Evolutionary conservation across 441 rosid species (phyloP).

Genomic region (Adansonia rubrostipa): DNA sequence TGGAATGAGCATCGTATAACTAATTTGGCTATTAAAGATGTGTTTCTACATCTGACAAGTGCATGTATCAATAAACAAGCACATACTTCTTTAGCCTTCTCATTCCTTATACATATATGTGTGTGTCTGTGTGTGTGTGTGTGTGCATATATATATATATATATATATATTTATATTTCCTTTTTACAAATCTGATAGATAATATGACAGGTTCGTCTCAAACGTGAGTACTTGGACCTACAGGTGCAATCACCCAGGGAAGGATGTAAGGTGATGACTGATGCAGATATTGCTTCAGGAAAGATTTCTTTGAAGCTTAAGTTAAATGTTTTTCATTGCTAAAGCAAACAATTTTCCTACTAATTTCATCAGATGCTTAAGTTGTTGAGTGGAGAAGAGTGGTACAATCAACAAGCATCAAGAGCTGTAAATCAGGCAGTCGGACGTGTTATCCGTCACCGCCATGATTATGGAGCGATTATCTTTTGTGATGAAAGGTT

Average conservation of each 20-base stretch:
- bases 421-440: conserved; percentile 99
- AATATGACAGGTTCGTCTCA: conserved; percentile 74
- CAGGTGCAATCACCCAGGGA: conserved; percentile 43
- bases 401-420: conserved; percentile 94
- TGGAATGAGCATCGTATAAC: conserved; percentile 5
- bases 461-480: conserved; percentile 94
- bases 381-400: conserved; percentile 75
- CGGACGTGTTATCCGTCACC: conserved; percentile 98
- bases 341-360: background rate
- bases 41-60: background rate
- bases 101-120: background rate
- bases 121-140: background rate
- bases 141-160: background rate
- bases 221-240: conserved; percentile 88
- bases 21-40: conserved; percentile 7
- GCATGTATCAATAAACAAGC: background rate
- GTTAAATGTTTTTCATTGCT: conserved; percentile 18
- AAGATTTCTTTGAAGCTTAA: conserved; percentile 28
- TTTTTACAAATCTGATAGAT: conserved; percentile 21
- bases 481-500: conserved; percentile 96
- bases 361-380: conserved; percentile 40
- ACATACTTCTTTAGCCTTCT: background rate
- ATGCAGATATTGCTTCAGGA: conserved; percentile 30
- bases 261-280: conserved; percentile 70
- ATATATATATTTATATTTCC: background rate